phyloP scores from a whole-genome alignment of 192 early-diverging fungal species.

The Globomyces pollinis-pini region DNA sequence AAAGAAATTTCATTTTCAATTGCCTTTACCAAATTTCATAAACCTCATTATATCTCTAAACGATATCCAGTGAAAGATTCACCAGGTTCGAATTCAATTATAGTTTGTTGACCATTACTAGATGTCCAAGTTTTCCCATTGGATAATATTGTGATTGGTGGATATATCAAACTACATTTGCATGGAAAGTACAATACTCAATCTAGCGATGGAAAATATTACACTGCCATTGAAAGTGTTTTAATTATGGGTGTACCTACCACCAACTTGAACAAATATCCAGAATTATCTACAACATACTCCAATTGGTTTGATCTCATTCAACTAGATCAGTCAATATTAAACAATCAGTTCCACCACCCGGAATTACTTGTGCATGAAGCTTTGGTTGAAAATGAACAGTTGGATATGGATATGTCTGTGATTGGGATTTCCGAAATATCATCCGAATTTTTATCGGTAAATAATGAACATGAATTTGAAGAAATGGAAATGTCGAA shows the following conservation, averaged over 20 bases:
- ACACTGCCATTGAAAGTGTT: constrained; percentile 6
- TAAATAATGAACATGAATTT: too few species aligned
- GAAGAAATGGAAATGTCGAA: too few species aligned
- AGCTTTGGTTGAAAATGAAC: too few species aligned
- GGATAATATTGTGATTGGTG: not conserved
- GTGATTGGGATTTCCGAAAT: too few species aligned
- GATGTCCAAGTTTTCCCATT: not conserved
- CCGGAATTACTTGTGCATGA: too few species aligned
- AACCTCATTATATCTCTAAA: not conserved
- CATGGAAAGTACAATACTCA: not conserved
- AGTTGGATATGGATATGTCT: too few species aligned
- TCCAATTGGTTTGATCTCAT: too few species aligned
- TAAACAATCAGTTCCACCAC: too few species aligned
- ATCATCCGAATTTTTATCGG: too few species aligned
- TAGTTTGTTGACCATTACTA: not conserved
- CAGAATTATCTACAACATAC: too few species aligned
- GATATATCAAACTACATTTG: not conserved
- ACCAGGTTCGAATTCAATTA: not conserved
- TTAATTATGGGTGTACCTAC: not conserved
- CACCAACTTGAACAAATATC: too few species aligned
- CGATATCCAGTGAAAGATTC: not conserved
- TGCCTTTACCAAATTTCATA: not conserved
- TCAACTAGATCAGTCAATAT: too few species aligned
- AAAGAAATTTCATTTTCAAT: constrained; percentile 2
- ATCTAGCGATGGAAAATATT: not conserved